Evolutionary conservation across 2,329 filamentous ascomycete genomes (phyloP).

Genomic region (Coniosporium tulheliwenetii): DNA sequence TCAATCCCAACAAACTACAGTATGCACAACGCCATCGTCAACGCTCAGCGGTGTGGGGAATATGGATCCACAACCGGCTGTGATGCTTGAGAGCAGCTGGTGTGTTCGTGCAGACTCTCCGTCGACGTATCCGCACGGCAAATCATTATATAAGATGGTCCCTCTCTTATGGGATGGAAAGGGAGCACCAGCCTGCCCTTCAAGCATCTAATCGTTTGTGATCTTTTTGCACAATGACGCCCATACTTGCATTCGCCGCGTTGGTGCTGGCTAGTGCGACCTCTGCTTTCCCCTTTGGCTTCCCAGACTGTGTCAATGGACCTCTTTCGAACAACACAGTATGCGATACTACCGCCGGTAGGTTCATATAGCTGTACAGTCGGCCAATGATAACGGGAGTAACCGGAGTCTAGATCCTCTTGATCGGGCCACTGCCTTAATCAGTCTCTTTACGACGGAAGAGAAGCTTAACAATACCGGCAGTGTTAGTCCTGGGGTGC

Average conservation of each 20-base stretch:
- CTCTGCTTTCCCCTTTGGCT: slow-evolving; percentile 9
- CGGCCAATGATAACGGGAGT: background rate
- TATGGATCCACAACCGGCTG: too few relatives aligned
- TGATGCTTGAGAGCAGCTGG: too few relatives aligned
- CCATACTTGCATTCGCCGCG: background rate
- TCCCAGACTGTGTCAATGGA: slow-evolving; percentile 36
- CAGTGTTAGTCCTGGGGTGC: slow-evolving; percentile 32
- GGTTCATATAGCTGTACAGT: slow-evolving; percentile 5
- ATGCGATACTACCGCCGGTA: slow-evolving; percentile 29
- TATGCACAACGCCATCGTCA: too few relatives aligned
- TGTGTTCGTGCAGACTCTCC: too few relatives aligned
- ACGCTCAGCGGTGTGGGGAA: too few relatives aligned
- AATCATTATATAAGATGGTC: too few relatives aligned
- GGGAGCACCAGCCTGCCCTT: too few relatives aligned
- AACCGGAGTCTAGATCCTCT: slow-evolving; percentile 9
- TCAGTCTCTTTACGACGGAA: slow-evolving; percentile 33
- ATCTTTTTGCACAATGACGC: background rate
- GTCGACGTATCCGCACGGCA: too few relatives aligned
- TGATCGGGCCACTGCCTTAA: slow-evolving; percentile 30
- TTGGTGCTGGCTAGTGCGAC: background rate
- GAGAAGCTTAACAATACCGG: slow-evolving; percentile 41
- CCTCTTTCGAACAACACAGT: slow-evolving; percentile 34
- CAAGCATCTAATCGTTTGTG: too few relatives aligned
- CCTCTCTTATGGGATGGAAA: too few relatives aligned
- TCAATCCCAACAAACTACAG: too few relatives aligned